Evolutionary conservation across 2,329 filamentous ascomycete species (phyloP).

Genomic region (Alternaria rosae): DNA sequence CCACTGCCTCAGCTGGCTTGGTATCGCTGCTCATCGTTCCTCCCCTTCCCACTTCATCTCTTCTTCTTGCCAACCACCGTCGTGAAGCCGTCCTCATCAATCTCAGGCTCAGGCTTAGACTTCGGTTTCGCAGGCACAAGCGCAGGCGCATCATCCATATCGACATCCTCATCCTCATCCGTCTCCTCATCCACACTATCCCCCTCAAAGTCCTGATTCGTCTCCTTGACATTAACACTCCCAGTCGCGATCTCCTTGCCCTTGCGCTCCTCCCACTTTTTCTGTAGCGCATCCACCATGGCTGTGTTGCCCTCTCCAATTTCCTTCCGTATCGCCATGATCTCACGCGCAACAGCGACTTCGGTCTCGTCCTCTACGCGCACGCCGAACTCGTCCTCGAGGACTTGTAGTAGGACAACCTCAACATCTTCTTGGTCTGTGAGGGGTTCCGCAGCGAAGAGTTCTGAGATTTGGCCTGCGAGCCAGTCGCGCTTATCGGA

Average conservation of each 20-base stretch:
- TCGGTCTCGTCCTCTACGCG: constrained; percentile 90
- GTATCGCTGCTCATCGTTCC: neutral
- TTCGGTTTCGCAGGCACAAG: constrained; percentile 45
- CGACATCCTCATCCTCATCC: constrained; percentile 52
- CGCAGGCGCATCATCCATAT: constrained; percentile 49
- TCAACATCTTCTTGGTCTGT: constrained; percentile 83
- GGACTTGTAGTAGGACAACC: constrained; percentile 83
- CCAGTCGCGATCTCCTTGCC: constrained; percentile 62
- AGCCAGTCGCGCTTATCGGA: constrained; percentile 96
- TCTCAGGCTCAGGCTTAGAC: constrained; percentile 45
- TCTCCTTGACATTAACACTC: constrained; percentile 61
- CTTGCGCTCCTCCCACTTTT: constrained; percentile 67
- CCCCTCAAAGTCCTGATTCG: constrained; percentile 57
- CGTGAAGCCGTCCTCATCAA: constrained; percentile 54
- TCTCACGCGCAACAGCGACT: constrained; percentile 73
- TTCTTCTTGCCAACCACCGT: constrained; percentile 53
- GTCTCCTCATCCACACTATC: constrained; percentile 61
- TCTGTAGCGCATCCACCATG: constrained; percentile 69
- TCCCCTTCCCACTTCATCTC: constrained; percentile 28
- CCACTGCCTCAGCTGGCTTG: neutral
- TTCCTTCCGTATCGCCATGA: constrained; percentile 72
- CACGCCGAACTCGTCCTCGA: constrained; percentile 95
- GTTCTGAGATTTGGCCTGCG: constrained; percentile 82
- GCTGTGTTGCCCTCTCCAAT: constrained; percentile 70
- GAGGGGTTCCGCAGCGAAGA: constrained; percentile 67